Base-by-base conservation (phyloP, 108 stramenopile species). In the Skeletonema menzelii region DNA sequence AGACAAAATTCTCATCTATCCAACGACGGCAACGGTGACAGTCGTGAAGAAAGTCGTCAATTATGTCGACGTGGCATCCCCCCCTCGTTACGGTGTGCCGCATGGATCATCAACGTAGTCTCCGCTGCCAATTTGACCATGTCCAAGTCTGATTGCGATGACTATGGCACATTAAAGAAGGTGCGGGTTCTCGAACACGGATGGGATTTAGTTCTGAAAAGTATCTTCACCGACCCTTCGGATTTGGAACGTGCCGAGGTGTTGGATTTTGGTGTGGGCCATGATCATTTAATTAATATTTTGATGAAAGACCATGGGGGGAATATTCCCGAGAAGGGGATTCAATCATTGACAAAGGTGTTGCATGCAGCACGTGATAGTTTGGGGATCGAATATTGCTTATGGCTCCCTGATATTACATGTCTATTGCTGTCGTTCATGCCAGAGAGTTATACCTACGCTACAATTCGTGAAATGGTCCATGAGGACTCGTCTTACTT, bases 121-220 rank as follows among this genome's bases (percentile, higher is more conserved):
- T 35, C 75, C 49, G 75, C 72, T 14, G 67, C 76, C 5, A 72
- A 80, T 31, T 37, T 70, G 0, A 10, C 27, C 47, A 49, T 63
- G 76, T n/a, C 70, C 34, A 53, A 67, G 20, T 37, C 57, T 8
- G 60, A 67, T 8, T 70, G 69, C 35, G 80, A 77, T 13, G 80
- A 77, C 14, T 77, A 56, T 53, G 80, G 76, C 35, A 82, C 80
- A n/a, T 67, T 92, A 14, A 73, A 69, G 46, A 90, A 90, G 65
- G 87, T 83, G 3, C 81, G 80, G 44, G 76, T 79, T 3, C 70
- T 95, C 59, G 60, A 77, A 12, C 74, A 80, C 37, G 75, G 75
- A 46, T 80, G 79, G 79, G 68, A 70, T 46, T 35, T 82, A 17
- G 76, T 77, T 10, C 46, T 73, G 37, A 58, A 72, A 34, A 67